These are phyloP conservation scores for Fusarium lyarnte DNA, from an alignment of 2,329 filamentous ascomycete species.

Conservation along the genomic window DNA sequence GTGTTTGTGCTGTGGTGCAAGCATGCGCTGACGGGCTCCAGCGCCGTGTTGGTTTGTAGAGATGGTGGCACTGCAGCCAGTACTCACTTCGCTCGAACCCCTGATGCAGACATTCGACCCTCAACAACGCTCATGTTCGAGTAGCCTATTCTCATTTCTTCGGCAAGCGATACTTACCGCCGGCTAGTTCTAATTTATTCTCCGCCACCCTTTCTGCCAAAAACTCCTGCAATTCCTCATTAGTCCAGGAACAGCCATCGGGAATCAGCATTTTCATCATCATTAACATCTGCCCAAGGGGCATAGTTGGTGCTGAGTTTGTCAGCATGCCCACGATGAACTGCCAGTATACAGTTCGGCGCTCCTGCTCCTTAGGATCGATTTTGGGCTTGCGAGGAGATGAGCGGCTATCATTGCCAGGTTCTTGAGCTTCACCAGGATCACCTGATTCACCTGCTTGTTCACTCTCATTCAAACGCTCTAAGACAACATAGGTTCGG, in stretches of 20 bases:
- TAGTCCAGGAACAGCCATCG: constrained; percentile 88
- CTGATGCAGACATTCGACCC: constrained; percentile 1
- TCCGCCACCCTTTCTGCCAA: constrained; percentile 79
- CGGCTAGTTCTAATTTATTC: constrained; percentile 73
- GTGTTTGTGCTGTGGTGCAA: constrained; percentile 16
- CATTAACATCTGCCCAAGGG: constrained; percentile 82
- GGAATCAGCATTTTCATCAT: constrained; percentile 94
- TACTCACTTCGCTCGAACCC: constrained; percentile 16
- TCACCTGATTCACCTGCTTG: constrained; percentile 46
- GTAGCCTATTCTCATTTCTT: constrained; percentile 58
- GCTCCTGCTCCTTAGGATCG: constrained; percentile 71
- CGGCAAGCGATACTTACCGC: constrained; percentile 74
- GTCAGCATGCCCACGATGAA: constrained; percentile 97
- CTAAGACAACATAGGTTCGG: constrained; percentile 73
- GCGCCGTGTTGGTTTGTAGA: constrained; percentile 5
- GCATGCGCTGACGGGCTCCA: constrained; percentile 9
- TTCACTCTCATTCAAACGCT: constrained; percentile 61
- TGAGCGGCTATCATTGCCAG: constrained; percentile 44
- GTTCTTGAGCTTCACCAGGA: constrained; percentile 35
- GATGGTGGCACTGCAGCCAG: constrained; percentile 27
- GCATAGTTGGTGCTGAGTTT: constrained; percentile 84
- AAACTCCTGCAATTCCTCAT: constrained; percentile 87
- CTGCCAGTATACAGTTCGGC: constrained; percentile 79
- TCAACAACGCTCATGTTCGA: background rate
- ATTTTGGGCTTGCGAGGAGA: constrained; percentile 64